phyloP scores from a whole-genome alignment of 306 rosid species.

The Cucurbita moschata region DNA sequence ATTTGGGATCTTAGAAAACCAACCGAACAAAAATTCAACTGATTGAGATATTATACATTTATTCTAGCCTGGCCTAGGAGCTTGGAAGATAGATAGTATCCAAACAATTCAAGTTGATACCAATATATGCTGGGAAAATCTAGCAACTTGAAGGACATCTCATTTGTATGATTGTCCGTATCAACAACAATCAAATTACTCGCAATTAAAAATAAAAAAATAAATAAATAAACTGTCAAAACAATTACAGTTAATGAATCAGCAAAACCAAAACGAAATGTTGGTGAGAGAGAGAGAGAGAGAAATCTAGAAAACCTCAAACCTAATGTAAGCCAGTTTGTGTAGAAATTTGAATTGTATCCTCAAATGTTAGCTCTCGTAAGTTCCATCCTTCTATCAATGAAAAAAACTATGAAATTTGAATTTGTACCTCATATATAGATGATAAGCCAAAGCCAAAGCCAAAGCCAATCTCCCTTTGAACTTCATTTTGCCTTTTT shows the following conservation, averaged over 20 bases:
- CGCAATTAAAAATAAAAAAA: not conserved
- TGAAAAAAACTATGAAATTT: too few relatives aligned
- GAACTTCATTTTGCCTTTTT: not conserved
- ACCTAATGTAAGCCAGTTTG: not conserved
- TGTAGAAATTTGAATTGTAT: not conserved
- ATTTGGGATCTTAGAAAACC: not conserved
- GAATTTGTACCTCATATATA: not conserved
- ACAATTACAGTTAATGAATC: not conserved
- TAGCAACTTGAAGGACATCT: not conserved
- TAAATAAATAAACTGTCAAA: not conserved
- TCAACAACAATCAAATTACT: not conserved
- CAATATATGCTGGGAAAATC: not conserved
- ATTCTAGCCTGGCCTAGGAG: too few relatives aligned
- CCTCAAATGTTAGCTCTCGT: not conserved
- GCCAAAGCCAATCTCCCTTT: not conserved
- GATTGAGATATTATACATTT: not conserved
- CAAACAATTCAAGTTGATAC: not conserved
- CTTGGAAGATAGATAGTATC: not conserved
- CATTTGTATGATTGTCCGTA: not conserved
- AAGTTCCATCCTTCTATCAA: not conserved
- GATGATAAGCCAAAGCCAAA: not conserved
- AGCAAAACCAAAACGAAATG: not conserved
- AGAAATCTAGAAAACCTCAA: not conserved
- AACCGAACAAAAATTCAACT: not conserved
- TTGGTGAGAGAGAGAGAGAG: not conserved